Percentiles rank a stretch among this genome's conserved stretches.
Conservation (phyloP, 768 basidiomycete species). For the Auricularia sp. region DNA sequence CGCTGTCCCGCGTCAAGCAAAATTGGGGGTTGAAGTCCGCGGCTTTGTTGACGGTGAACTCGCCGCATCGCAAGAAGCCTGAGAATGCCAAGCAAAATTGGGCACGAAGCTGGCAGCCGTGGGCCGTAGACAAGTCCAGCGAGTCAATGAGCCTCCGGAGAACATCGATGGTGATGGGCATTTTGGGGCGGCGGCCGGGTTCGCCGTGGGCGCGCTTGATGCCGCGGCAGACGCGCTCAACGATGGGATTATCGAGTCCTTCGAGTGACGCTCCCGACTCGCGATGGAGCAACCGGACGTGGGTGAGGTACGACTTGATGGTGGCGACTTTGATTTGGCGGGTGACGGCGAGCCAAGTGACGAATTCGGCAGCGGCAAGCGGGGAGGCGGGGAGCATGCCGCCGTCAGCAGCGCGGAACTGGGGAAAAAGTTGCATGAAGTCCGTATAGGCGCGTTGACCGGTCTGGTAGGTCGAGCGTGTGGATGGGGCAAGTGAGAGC, state of each 20-base stretch:
- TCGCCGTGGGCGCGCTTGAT: slow-evolving; percentile 25
- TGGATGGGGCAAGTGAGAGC: slow-evolving; percentile 23
- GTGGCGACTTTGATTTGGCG: slow-evolving; percentile 14
- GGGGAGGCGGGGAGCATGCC: slow-evolving; percentile 4
- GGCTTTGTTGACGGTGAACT: slow-evolving; percentile 13
- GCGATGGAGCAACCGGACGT: slow-evolving; percentile 19
- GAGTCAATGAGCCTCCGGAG: slow-evolving; percentile 6
- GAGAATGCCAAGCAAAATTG: slow-evolving; percentile 14
- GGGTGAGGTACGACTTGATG: slow-evolving; percentile 21
- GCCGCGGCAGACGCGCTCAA: slow-evolving; percentile 22
- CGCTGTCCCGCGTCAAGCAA: slow-evolving; percentile 16
- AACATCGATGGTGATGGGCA: slow-evolving; percentile 20
- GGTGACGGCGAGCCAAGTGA: not conserved
- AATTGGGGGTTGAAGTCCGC: slow-evolving; percentile 8
- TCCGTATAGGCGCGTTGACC: slow-evolving; percentile 25
- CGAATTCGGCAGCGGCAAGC: not conserved
- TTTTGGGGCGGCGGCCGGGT: slow-evolving; percentile 15
- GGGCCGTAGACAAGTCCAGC: not conserved
- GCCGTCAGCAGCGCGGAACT: not conserved
- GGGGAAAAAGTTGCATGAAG: slow-evolving; percentile 9
- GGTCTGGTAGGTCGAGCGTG: slow-evolving; percentile 21
- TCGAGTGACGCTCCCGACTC: slow-evolving; percentile 20
- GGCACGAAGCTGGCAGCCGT: slow-evolving; percentile 8
- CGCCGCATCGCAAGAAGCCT: slow-evolving; percentile 17
- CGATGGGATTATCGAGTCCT: slow-evolving; percentile 18